Evolutionary conservation across 495 filamentous ascomycete species (phyloP), one percentile per base, ranked within the genome.

Genomic region (Hypoxylon crocopeplum): DNA sequence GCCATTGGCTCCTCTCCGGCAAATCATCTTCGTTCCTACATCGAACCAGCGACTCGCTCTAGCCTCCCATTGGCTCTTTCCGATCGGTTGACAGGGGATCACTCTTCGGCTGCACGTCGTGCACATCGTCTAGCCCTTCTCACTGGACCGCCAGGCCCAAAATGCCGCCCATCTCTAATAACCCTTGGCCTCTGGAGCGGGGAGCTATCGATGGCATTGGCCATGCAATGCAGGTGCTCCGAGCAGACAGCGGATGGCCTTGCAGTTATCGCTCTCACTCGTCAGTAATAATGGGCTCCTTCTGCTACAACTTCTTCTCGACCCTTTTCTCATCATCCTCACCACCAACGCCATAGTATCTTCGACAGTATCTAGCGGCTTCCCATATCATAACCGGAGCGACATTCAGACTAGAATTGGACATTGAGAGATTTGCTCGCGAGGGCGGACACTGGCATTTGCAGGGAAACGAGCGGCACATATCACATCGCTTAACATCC

Each of bases 41-140:
- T 59, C 51, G 34, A 47, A 42, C 40, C 48, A 53, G 68, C 64
- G 68, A 56, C 64, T 68, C 64, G 60, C 64, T 60, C 12, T n/a
- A n/a, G 33, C 53, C 33, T 55, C 57, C 40, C 47, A 70, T 70
- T 70, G 68, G 68, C 53, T 16, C 11, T 46, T 2, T 6, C 34
- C 52, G 62, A 56, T 64, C 54, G 60, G 15, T 41, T 25, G 53
- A 50, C 60, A 40, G 19, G 61, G 61, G 49, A 38, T 34, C 29
- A 15, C 21, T 55, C 32, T 46, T 48, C 37, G 54, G 53, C 58
- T 59, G 68, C 65, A 62, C 64, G 55, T 63, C 46, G 64, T 68
- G 68, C 68, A 68, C 68, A 64, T 58, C 55, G 34, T 61, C 48
- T 48, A 44, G 64, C 56, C 55, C 42, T 63, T 48, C 58, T 66